Evolutionary conservation across 352 stramenopile species (phyloP), one percentile per base, ranked within the genome.

Genomic region (Thraustochytrium sp.): DNA sequence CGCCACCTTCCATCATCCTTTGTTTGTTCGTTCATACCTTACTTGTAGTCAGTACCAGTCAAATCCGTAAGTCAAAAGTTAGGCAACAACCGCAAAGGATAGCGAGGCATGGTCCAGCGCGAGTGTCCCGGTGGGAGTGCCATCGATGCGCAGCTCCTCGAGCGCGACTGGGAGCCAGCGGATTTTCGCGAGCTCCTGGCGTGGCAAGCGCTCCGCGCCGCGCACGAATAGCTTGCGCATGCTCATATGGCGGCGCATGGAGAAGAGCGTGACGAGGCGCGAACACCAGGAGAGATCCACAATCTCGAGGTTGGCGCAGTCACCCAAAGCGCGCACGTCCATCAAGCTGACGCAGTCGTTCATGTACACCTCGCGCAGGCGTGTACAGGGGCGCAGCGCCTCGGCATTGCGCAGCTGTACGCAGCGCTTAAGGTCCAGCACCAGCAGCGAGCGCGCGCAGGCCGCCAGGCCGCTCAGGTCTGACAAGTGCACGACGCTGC

Each of bases 201-300:
- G 59, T 21, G 59, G 59, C 9, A 72, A 31, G 9, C 46, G 59
- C 9, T 16, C n/a, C 9, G 26, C 13, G 16, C 59, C 59, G 21
- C 26, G 59, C 9, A 72, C 0, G 46, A 3, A 2, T 9, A 72
- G 34, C 59, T 72, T 72, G 40, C 59, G 59, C 40, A 72, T 49
- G 2, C 26, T 11, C 9, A 42, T 44, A 31, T 72, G 59, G 46
- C 31, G 16, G 2, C 59, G 59, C 59, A 72, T 72, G 26, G 16
- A 13, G 31, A 72, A 72, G 29, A 72, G 59, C 26, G 42, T 72
- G 40, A 31, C 42, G 11, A 72, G 5, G 26, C 46, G 42, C 4
- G 59, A 55, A 29, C 59, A 72, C 59, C 59, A 72, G 13, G 59
- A 72, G 2, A 72, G 59, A 46, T 72, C 59, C 8, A 72, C 59